Base-by-base conservation (phyloP, 441 rosid genomes). In the Erodium trifolium region DNA sequence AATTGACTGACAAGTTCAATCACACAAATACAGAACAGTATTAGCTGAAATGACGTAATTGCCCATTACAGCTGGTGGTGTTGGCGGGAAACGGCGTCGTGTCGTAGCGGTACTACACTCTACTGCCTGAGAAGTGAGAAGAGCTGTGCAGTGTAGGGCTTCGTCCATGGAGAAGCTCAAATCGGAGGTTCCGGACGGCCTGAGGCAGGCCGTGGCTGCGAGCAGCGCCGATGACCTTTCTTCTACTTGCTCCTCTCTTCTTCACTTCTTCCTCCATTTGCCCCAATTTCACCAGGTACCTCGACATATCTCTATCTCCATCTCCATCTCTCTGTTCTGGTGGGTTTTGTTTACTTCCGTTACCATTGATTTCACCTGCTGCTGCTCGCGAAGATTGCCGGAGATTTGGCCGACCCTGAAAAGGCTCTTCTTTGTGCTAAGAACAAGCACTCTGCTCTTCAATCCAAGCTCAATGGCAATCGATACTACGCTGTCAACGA, bases 381-480 rank as follows among this genome's bases (percentile, higher is more conserved):
- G 35, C 35, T 31, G 35, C 35, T 37, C 8, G 41, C 9, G 8
- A 0, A 81, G 86, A 74, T 75, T 70, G 78, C 82, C 49, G 67
- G 75, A 60, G 89, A 85, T 67, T 80, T 89, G 81, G 78, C 64
- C 3, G 78, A 77, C 78, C 80, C 85, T 59, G 72, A 74, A 29
- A 69, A 70, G 45, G 70, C 82, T 64, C 81, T 82, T 18, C 62
- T 55, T 55, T 87, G 89, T 73, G 80, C 74, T 23, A 90, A 92
- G 88, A 81, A 79, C 75, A 74, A 76, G 71, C 81, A 76, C 13
- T 76, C 81, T 19, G 86, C 96, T 43, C 71, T 90, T 39, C 85
- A 87, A 67, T 75, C 83, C 64, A 92, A 92, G 77, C 87, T 76
- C 4, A 82, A 77, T 16, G 95, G 91, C 35, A 90, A 90, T 73